A percentile compares a stretch with the other conserved stretches of the same genome.
phyloP scores from a whole-genome alignment of 2,329 filamentous ascomycete genomes.

The Byssothecium circinans region DNA sequence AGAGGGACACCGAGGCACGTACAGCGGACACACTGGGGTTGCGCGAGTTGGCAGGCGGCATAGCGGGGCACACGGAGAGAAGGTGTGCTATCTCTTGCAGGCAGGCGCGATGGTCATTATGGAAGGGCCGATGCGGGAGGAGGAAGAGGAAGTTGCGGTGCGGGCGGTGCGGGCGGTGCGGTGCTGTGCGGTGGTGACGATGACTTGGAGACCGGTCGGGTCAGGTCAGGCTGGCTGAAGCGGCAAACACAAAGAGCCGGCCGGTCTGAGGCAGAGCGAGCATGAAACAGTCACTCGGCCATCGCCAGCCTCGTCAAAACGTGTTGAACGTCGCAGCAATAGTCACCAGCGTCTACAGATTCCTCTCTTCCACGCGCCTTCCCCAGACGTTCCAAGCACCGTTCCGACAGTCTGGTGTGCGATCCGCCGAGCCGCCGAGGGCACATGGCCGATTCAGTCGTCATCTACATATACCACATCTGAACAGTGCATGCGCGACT shows the following conservation, averaged over 20 bases:
- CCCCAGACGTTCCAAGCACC: constrained; percentile 5
- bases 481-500: neutral
- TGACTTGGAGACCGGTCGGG: constrained; percentile 4
- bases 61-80: too few relatives aligned
- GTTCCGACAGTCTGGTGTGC: constrained; percentile 8
- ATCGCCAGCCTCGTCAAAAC: neutral
- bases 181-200: neutral
- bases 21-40: constrained; percentile 21
- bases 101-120: constrained; percentile 20
- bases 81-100: constrained; percentile 9
- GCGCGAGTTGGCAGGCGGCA: constrained; percentile 42
- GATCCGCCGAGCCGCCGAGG: constrained; percentile 17
- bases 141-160: neutral
- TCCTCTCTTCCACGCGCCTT: neutral
- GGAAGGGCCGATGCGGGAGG: neutral
- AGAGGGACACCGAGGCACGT: constrained; percentile 8
- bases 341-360: too few relatives aligned
- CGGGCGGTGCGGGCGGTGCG: constrained; percentile 3
- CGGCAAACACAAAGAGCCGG: neutral
- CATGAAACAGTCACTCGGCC: constrained; percentile 1
- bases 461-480: too few relatives aligned
- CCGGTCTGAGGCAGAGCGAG: neutral
- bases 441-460: too few relatives aligned
- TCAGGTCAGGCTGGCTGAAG: neutral
- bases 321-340: constrained; percentile 7